A percentile compares a stretch with the other conserved stretches of the same genome.
phyloP scores from a whole-genome alignment of 2,329 filamentous ascomycete genomes.

The Madurella fahalii region DNA sequence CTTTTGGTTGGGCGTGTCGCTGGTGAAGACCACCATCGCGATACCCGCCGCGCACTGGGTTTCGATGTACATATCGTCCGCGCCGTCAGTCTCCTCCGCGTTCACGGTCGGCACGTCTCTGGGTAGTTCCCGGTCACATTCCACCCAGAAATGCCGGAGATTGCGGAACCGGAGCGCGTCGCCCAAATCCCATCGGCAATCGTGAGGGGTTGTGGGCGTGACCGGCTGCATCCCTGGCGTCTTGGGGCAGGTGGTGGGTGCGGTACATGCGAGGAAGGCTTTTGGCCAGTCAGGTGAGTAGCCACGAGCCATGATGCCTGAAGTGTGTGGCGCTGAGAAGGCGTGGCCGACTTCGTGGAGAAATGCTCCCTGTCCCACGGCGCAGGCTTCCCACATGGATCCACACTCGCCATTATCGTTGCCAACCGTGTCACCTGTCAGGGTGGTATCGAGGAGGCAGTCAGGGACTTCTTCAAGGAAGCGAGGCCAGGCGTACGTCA shows the following conservation, averaged over 20 bases:
- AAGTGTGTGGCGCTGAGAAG: constrained; percentile 65
- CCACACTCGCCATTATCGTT: constrained; percentile 41
- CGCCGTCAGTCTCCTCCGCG: not conserved
- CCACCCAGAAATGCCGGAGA: constrained; percentile 64
- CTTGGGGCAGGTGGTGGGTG: constrained; percentile 19
- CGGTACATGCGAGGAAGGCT: constrained; percentile 37
- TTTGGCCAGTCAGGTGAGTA: constrained; percentile 41
- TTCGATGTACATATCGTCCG: constrained; percentile 25
- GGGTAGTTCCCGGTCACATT: constrained; percentile 48
- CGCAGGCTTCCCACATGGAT: constrained; percentile 43
- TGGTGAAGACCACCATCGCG: constrained; percentile 17
- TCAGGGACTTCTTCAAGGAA: constrained; percentile 17
- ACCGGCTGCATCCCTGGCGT: not conserved
- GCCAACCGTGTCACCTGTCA: constrained; percentile 36
- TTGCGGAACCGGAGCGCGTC: constrained; percentile 65
- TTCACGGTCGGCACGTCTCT: not conserved
- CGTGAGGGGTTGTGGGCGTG: constrained; percentile 45
- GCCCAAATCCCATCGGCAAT: constrained; percentile 65
- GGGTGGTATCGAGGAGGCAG: constrained; percentile 13
- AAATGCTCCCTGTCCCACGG: constrained; percentile 62
- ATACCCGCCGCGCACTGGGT: constrained; percentile 24
- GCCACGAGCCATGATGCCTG: constrained; percentile 57
- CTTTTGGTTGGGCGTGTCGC: constrained; percentile 5
- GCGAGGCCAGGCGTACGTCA: constrained; percentile 19
- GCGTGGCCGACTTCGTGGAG: constrained; percentile 68